These are phyloP conservation scores for Termitomyces sp. DNA, from an alignment of 768 basidiomycete genomes.

Conservation along the genomic window DNA sequence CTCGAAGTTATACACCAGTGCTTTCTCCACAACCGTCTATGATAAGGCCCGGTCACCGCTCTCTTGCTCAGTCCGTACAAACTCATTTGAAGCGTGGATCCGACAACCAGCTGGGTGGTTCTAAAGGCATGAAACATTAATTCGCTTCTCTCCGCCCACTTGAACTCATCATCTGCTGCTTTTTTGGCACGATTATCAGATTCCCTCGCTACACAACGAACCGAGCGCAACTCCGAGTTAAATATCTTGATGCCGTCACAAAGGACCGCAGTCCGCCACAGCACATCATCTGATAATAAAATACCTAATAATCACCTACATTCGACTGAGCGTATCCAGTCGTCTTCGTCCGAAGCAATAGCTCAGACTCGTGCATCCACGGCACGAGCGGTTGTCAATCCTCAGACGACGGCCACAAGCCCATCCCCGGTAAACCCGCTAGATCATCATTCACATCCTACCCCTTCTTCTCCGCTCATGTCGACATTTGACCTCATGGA, in stretches of 20 bases:
- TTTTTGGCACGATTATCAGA: slow-evolving; percentile 29
- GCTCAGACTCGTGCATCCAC: slow-evolving; percentile 27
- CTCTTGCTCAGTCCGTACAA: slow-evolving; percentile 46
- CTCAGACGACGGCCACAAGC: neutral
- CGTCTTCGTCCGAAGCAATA: slow-evolving; percentile 27
- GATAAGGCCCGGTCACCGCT: slow-evolving; percentile 28
- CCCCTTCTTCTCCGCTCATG: neutral
- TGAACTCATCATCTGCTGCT: slow-evolving; percentile 11
- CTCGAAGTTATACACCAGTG: neutral
- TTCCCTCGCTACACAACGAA: neutral
- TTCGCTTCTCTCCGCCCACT: neutral
- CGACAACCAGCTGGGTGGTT: neutral
- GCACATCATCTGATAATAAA: slow-evolving; percentile 3
- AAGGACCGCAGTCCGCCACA: slow-evolving; percentile 1
- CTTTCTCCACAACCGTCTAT: neutral
- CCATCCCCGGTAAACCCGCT: neutral
- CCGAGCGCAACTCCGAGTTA: slow-evolving; percentile 1
- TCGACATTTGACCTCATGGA: no score
- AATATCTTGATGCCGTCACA: slow-evolving; percentile 1
- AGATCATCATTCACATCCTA: neutral
- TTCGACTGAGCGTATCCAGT: neutral
- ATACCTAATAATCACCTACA: neutral
- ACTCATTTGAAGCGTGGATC: slow-evolving; percentile 37
- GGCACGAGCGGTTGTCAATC: neutral
- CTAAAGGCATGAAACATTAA: neutral